Percentiles rank a stretch among this genome's conserved stretches.
Evolutionary conservation across 805 yeast species (phyloP).

Genomic region (Teunomyces pallodes): DNA sequence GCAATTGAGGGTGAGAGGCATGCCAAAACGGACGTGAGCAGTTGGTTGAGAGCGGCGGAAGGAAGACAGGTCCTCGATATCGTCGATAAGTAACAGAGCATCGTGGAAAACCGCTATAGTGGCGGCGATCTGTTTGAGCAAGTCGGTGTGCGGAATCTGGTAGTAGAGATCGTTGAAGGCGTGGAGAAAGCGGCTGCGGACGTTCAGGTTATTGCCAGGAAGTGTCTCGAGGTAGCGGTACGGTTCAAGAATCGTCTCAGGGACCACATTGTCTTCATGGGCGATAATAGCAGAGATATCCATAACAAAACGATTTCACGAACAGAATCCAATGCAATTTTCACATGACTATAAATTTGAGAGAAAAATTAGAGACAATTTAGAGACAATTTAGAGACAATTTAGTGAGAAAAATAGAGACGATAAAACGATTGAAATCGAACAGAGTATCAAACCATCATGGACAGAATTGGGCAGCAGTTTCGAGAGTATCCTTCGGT

Average conservation of each 20-base stretch:
- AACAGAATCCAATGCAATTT: too few relatives aligned
- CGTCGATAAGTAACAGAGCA: conserved; percentile 57
- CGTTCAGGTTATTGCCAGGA: conserved; percentile 32
- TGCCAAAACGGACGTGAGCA: conserved; percentile 76
- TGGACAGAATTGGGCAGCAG: conserved; percentile 19
- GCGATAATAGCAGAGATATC: background rate
- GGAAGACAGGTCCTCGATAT: conserved; percentile 76
- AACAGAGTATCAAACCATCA: background rate
- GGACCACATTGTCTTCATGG: background rate
- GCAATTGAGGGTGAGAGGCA: conserved; percentile 76
- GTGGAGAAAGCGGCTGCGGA: conserved; percentile 27
- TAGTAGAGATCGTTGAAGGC: conserved; percentile 36
- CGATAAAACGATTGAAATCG: background rate
- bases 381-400: too few relatives aligned
- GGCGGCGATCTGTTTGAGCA: conserved; percentile 25
- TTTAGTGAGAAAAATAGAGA: background rate
- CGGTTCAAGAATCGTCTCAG: conserved; percentile 21
- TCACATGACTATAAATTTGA: too few relatives aligned
- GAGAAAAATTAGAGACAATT: background rate
- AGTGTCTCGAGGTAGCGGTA: conserved; percentile 29
- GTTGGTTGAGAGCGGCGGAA: conserved; percentile 76
- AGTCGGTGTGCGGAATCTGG: conserved; percentile 20
- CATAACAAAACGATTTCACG: background rate
- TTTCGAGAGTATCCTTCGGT: conserved; percentile 17
- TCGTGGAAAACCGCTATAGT: conserved; percentile 35